Evolutionary conservation across 768 basidiomycete species (phyloP).

Genomic region (Panellus pusillus): DNA sequence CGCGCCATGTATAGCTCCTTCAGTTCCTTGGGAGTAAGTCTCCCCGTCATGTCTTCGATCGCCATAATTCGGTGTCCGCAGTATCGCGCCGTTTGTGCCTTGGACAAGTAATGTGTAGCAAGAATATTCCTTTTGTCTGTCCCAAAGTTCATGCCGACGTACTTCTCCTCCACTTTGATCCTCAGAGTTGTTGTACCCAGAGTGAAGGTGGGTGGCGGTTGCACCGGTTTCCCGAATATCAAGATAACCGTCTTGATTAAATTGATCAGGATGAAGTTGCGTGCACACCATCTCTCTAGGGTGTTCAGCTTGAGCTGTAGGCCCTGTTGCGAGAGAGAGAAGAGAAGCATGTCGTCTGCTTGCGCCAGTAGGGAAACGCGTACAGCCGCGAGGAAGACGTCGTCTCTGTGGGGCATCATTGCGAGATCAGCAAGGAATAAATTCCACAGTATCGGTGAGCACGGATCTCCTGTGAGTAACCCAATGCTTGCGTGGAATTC

Average conservation of each 20-base stretch:
- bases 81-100: too few species aligned
- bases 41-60: too few species aligned
- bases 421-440: background rate
- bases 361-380: too few species aligned
- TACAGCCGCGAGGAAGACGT: background rate
- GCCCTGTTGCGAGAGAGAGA: constrained; percentile 12
- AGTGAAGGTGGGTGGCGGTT: background rate
- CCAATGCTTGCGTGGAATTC: too few species aligned
- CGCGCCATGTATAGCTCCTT: too few species aligned
- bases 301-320: constrained; percentile 19
- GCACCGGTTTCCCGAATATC: constrained; percentile 21
- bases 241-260: constrained; percentile 21
- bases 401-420: background rate
- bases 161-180: constrained; percentile 12
- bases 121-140: constrained; percentile 8
- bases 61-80: too few species aligned
- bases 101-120: constrained; percentile 18
- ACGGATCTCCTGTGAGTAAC: background rate
- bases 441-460: background rate
- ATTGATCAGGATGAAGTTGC: constrained; percentile 29
- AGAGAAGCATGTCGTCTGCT: constrained; percentile 28
- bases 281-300: constrained; percentile 24
- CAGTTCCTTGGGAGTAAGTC: too few species aligned
- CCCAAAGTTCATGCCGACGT: constrained; percentile 19
- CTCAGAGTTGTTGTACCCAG: background rate